Evolutionary conservation across 345 rosid species (phyloP).

Genomic region (Populus nigra): DNA sequence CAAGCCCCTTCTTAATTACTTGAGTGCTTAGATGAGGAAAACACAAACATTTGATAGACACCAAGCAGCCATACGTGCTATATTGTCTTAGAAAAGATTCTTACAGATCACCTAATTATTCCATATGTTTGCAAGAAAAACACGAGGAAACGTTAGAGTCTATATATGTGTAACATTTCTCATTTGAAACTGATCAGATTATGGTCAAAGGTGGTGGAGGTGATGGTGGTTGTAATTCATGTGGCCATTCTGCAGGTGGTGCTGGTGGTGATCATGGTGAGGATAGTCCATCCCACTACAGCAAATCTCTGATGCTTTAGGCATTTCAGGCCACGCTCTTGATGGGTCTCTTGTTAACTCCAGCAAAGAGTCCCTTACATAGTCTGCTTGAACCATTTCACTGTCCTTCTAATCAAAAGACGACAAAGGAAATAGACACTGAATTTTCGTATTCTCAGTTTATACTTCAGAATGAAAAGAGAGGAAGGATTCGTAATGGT

Average conservation of each 20-base stretch:
- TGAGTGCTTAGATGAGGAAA: too few species aligned
- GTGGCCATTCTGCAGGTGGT: conserved; percentile 12
- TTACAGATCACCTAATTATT: too few species aligned
- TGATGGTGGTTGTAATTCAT: conserved; percentile 36
- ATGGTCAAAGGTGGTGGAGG: conserved; percentile 23
- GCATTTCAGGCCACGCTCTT: conserved; percentile 51
- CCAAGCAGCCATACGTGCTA: too few species aligned
- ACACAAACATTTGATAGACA: too few species aligned
- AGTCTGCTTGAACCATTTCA: conserved; percentile 76
- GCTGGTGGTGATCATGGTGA: conserved; percentile 35
- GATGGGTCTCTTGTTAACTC: conserved; percentile 63
- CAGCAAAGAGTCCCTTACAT: conserved; percentile 70
- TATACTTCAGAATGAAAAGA: too few species aligned
- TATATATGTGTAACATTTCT: neutral
- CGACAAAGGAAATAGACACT: neutral
- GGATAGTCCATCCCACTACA: conserved; percentile 37
- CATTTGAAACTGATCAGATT: too few species aligned
- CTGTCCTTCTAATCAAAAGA: conserved; percentile 45
- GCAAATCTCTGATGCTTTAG: conserved; percentile 36
- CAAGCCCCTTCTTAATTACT: too few species aligned
- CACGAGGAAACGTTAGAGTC: neutral
- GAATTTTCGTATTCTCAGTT: neutral
- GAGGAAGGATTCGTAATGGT: too few species aligned
- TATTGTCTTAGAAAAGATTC: too few species aligned
- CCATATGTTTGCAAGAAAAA: too few species aligned